Conservation (phyloP, 1,284 basidiomycete species). For the Pseudozyma pruni region DNA sequence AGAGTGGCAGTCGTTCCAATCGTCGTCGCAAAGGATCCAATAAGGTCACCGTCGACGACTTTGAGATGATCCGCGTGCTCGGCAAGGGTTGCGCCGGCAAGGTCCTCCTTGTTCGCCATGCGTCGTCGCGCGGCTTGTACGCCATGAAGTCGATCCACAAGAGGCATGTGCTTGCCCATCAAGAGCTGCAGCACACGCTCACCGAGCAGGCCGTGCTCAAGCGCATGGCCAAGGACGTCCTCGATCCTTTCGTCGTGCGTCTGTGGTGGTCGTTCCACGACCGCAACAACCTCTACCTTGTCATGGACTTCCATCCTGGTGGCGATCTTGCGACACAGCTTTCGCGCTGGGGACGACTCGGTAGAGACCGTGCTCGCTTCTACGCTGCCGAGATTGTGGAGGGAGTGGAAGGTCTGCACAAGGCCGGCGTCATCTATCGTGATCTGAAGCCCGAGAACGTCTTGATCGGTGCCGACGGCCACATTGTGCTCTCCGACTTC, state of each 20-base stretch:
- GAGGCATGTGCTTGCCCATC: constrained; percentile 66
- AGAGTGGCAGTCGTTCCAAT: constrained; percentile 11
- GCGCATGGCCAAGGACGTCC: constrained; percentile 74
- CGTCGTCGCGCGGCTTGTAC: constrained; percentile 54
- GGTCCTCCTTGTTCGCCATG: constrained; percentile 64
- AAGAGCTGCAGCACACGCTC: constrained; percentile 67
- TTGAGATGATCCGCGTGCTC: constrained; percentile 66
- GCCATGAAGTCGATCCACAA: constrained; percentile 68
- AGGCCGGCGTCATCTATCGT: constrained; percentile 99
- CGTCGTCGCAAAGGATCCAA: constrained; percentile 41
- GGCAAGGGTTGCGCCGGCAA: constrained; percentile 68
- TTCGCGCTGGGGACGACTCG: constrained; percentile 90
- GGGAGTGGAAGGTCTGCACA: constrained; percentile 95
- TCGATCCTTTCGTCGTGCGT: constrained; percentile 66
- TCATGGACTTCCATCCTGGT: constrained; percentile 87
- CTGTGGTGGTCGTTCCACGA: constrained; percentile 68
- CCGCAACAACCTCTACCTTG: constrained; percentile 66
- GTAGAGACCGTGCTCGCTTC: constrained; percentile 92
- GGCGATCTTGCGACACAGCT: constrained; percentile 86
- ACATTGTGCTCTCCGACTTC: constrained; percentile 99
- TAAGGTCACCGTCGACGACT: constrained; percentile 75
- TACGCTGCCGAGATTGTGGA: constrained; percentile 99
- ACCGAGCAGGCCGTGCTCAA: constrained; percentile 71
- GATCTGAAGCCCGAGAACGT: constrained; percentile 99
- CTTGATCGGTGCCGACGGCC: constrained; percentile 95